Base-by-base conservation (phyloP, 352 stramenopile species). In the Aphanomyces invadans region DNA sequence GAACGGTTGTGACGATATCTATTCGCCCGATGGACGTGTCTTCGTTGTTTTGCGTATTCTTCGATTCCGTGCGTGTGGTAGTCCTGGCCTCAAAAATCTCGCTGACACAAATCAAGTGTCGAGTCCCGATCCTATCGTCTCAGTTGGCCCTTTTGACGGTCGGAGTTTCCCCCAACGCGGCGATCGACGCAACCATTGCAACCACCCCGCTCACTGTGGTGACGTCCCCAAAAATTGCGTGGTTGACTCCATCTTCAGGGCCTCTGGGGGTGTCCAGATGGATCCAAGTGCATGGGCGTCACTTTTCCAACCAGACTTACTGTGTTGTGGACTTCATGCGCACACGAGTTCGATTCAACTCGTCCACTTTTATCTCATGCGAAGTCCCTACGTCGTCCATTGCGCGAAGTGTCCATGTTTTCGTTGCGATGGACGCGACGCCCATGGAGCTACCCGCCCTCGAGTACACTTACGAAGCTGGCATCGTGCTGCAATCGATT, bases 321-420 rank as follows among this genome's bases (percentile, higher is more conserved):
- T 67, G 60, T 31, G 9, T 44, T 17, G 48, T 67, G 26, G 60
- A 29, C 28, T 57, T 45, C 49, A 28, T 0, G 3, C n/a, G n/a
- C 5, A 48, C 17, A 0, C 12, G 9, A 2, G 26, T 21, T 4
- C 31, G 31, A 52, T 48, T 67, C 19, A 23, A 57, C 17, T 67
- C 60, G 25, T 7, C 42, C 1, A 31, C 60, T 3, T 0, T 32
- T 12, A 2, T 67, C 10, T 29, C 26, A 21, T 67, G 60, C 21
- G 4, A 26, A 4, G 19, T 67, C 9, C 60, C 60, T 10, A 21
- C 60, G 19, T 59, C 33, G 5, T 21, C 19, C 7, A 12, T 28
- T 10, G 2, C 26, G 3, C 28, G 32, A 12, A 39, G n/a, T 11
- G 42, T 57, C 15, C 19, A 21, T 39, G 42, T 67, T 29, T 36